Base-by-base conservation (phyloP, 192 early-diverging fungal genomes). In the Coemansia sp. region DNA sequence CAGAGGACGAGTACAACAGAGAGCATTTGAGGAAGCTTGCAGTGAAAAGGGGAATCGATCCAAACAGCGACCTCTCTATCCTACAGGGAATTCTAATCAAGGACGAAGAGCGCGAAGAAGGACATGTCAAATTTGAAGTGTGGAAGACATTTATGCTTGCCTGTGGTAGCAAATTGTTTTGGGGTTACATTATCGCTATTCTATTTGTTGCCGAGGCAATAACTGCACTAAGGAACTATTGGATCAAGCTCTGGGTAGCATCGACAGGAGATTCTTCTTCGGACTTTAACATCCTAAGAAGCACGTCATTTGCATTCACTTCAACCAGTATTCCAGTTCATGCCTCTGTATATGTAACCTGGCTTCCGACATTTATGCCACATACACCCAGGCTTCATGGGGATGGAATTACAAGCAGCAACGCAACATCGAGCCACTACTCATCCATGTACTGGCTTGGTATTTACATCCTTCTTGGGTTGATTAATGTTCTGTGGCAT, bases 61-160 rank as follows among this genome's bases (percentile, higher is more conserved):
- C 61, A 34, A 57, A 82, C 71, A 49, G 11, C 33, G 63, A 52
- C 24, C 2, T 57, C 16, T 36, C 66, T 1, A 45, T 34, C 18
- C 20, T 72, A 62, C 52, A 79, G 56, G 85, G 85, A 26, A 84
- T 90, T 63, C 79, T 97, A 34, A 89, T 93, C 52, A 69, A 88
- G 46, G 91, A 92, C 1, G 97, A 99, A 74, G 89, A 92, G 67
- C 88, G 87, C 43, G 90, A 87, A 11, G 81, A 84, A 10, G 96
- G 96, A 0, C 69, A 77, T 38, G 92, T 97, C 58, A 81, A 87
- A 34, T 71, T 68, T 44, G 67, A 69, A 5, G 89, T 96, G 10
- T 98, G 94, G 86, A 75, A 88, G 44, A 76, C 85, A 9, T 99
- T 96, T 62, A 61, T 90, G 36, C 49, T 55, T 12, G 88, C 91